These are phyloP conservation scores for Gaeumannomyces sp. DNA, from an alignment of 2,329 filamentous ascomycete genomes.

Conservation along the genomic window DNA sequence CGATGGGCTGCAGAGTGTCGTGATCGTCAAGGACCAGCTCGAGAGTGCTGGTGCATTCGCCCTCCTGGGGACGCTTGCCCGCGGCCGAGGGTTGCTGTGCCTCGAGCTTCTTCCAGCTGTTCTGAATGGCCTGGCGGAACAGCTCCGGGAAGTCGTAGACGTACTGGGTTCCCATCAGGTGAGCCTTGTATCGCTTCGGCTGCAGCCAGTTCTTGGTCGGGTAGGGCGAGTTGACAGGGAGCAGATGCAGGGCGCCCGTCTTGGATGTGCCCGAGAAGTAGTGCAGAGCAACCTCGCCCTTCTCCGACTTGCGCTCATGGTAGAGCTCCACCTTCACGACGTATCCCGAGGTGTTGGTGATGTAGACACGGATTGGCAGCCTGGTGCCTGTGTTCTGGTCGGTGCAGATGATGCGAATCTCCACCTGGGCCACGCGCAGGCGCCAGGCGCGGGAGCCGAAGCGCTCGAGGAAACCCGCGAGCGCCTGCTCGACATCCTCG, in stretches of 20 bases:
- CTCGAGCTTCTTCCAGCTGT: conserved; percentile 77
- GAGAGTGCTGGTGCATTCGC: conserved; percentile 88
- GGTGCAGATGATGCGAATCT: conserved; percentile 98
- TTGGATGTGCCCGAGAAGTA: conserved; percentile 93
- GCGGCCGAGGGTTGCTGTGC: conserved; percentile 70
- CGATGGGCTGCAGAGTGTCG: conserved; percentile 87
- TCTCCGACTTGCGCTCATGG: conserved; percentile 95
- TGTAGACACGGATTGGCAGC: conserved; percentile 89
- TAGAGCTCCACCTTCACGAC: conserved; percentile 98
- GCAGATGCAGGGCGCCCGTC: conserved; percentile 90
- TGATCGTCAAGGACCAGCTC: conserved; percentile 93
- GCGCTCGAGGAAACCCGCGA: conserved; percentile 91
- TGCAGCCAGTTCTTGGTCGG: conserved; percentile 98
- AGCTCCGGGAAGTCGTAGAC: conserved; percentile 99
- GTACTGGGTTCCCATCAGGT: conserved; percentile 98
- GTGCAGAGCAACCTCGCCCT: conserved; percentile 97
- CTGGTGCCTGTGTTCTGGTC: conserved; percentile 77
- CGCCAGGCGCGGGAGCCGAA: conserved; percentile 95
- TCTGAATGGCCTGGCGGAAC: conserved; percentile 96
- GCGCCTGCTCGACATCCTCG: conserved; percentile 81
- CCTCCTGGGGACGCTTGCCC: conserved; percentile 69
- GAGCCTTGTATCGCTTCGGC: conserved; percentile 98
- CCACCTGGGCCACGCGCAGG: conserved; percentile 90
- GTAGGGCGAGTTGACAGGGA: conserved; percentile 86
- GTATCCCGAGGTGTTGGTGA: conserved; percentile 97